Base-by-base conservation (phyloP, 768 basidiomycete species). In the Tylopilus vinaceipallidus region DNA sequence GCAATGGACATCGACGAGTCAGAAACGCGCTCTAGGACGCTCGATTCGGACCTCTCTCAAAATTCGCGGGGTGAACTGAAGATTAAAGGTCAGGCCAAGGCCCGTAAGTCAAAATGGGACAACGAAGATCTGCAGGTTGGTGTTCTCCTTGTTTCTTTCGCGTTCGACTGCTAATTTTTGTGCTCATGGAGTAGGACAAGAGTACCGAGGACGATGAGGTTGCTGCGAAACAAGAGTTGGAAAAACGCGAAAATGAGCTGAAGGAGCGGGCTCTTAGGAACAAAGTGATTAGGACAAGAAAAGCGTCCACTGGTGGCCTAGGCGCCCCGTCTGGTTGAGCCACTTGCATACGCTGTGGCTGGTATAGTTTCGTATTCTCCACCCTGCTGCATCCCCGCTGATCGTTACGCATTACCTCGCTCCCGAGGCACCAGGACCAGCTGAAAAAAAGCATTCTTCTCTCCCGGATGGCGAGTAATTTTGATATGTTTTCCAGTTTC, bases 221-320 rank as follows among this genome's bases (percentile, higher is more conserved):
- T 42, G 11, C 49, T 49, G 22, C 50, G 12, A 71, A 60, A 45
- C 60, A 61, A 20, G 88, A 88, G 30, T 71, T 92, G 38, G 80
- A 82, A 58, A 79, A 73, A 56, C 69, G 85, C 49, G 90, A 92
- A 62, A 90, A 79, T 54, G 90, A 92, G 61, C 63, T 91, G 52
- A 91, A 90, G 64, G 90, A 92, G 58, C 81, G 73, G 63, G 88
- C 89, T 13, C 66, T 92, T 63, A 78, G 90, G 60, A 91, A 91
- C 61, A 92, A 92, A 63, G 90, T 92, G 39, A 75, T 83, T 45
- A 75, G 84, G 62, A 86, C 84, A 26, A 74, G 88, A 56, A 88
- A 86, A 63, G 71, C 62, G 19, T 42, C 41, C 16, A 73, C 69
- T 52, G 57, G 56, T 38, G 63, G 61, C n/a, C 37, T n/a, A 2